phyloP scores from a whole-genome alignment of 2,329 filamentous ascomycete genomes.

The Magnaporthiopsis rhizophila region DNA sequence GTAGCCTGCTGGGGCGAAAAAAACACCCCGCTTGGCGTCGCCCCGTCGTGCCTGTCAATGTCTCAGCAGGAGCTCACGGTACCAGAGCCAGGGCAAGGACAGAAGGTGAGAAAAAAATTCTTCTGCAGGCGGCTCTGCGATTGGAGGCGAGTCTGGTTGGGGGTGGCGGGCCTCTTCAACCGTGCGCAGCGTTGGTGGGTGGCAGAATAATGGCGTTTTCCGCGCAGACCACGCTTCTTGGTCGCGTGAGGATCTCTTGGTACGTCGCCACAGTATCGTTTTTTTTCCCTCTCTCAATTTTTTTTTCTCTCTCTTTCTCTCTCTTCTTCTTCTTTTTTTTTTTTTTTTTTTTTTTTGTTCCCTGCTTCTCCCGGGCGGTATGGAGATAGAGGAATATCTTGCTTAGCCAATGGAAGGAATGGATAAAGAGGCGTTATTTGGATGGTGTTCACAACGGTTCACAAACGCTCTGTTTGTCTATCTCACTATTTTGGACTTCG shows the following conservation, averaged over 20 bases:
- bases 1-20: neutral
- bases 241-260: neutral
- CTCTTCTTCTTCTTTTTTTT: too few species aligned
- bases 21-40: neutral
- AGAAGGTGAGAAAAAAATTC: neutral
- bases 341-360: neutral
- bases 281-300: too few species aligned
- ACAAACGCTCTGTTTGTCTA: too few species aligned
- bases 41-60: neutral
- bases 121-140: neutral
- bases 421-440: too few species aligned
- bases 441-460: too few species aligned
- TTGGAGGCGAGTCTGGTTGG: neutral
- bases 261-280: too few species aligned
- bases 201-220: neutral
- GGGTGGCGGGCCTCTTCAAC: too few species aligned
- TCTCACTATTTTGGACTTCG: too few species aligned
- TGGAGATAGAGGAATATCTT: neutral
- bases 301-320: neutral
- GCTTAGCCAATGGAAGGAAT: too few species aligned
- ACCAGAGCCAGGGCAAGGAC: neutral
- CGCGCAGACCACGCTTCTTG: neutral
- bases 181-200: neutral
- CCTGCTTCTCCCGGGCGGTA: neutral
- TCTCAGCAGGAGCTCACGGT: neutral